These are phyloP conservation scores for Lepidopterella palustris DNA, from an alignment of 495 filamentous ascomycete genomes.

Conservation along the genomic window DNA sequence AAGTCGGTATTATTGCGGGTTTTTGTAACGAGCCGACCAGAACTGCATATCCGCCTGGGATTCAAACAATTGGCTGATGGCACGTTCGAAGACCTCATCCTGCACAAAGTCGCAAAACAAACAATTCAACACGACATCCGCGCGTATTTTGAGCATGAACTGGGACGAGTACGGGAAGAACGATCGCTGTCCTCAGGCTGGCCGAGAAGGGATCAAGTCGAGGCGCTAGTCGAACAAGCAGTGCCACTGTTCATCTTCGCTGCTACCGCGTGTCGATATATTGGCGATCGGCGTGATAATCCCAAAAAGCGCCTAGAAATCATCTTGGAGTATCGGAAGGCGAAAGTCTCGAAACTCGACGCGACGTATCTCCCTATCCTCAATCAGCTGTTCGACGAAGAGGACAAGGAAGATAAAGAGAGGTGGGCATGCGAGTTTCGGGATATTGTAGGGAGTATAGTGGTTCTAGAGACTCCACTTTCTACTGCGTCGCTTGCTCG, in stretches of 20 bases:
- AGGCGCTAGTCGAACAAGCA: conserved; percentile 34
- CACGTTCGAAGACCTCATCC: conserved; percentile 20
- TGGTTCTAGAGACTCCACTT: conserved; percentile 29
- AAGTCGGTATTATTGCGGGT: conserved; percentile 23
- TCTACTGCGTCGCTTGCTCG: conserved; percentile 26
- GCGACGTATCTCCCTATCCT: conserved; percentile 24
- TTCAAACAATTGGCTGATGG: conserved; percentile 16
- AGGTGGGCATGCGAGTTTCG: conserved; percentile 20
- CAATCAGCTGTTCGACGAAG: conserved; percentile 5
- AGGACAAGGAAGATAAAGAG: conserved; percentile 5
- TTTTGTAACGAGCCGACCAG: conserved; percentile 36
- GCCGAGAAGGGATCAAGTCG: conserved; percentile 36
- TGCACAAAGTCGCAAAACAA: conserved; percentile 32
- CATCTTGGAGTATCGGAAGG: conserved; percentile 11
- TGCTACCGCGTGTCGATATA: conserved; percentile 19
- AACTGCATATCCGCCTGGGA: conserved; percentile 27
- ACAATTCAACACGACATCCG: conserved; percentile 36
- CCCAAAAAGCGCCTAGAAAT: conserved; percentile 11
- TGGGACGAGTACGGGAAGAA: conserved; percentile 1
- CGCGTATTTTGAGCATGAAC: conserved; percentile 27
- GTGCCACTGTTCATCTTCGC: conserved; percentile 31
- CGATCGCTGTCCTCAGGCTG: conserved; percentile 26
- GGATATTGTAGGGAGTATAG: conserved; percentile 33
- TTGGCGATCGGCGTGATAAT: conserved; percentile 4
- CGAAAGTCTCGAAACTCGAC: conserved; percentile 9